Conservation (phyloP, 441 rosid genomes). For the Euphorbia schlechtendalii region DNA sequence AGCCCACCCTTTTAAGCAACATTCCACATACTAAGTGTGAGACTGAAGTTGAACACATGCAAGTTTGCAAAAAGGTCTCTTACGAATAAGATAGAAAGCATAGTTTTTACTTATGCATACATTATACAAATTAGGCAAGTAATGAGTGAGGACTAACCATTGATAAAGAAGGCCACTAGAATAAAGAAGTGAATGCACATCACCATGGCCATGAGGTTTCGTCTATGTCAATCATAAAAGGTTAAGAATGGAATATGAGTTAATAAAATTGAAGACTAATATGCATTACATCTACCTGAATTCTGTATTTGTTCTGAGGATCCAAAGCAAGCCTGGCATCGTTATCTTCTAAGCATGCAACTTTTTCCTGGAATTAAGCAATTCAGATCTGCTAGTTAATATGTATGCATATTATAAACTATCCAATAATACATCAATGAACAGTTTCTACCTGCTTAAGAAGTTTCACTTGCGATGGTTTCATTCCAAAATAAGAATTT, state of each 20-base stretch:
- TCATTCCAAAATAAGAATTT: constrained; percentile 89
- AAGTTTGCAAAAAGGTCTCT: constrained; percentile 2
- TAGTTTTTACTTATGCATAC: not conserved
- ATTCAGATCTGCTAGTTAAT: constrained; percentile 6
- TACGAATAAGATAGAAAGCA: not conserved
- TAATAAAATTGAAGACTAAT: not conserved
- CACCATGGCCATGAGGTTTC: constrained; percentile 98
- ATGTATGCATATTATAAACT: constrained; percentile 5
- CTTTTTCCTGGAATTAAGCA: constrained; percentile 65
- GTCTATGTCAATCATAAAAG: constrained; percentile 44
- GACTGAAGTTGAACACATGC: not conserved
- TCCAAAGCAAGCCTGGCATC: constrained; percentile 89
- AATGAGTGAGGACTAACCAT: constrained; percentile 41
- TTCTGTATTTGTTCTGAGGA: constrained; percentile 63
- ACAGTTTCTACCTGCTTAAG: constrained; percentile 70
- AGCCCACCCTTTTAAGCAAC: not conserved
- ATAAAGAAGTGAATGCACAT: constrained; percentile 88
- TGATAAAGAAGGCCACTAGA: constrained; percentile 72
- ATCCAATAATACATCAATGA: constrained; percentile 7
- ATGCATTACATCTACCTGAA: constrained; percentile 51
- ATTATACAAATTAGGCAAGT: constrained; percentile 16
- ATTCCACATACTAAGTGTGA: not conserved
- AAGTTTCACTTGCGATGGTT: constrained; percentile 74
- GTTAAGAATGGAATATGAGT: not conserved
- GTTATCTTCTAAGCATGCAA: constrained; percentile 93